These are phyloP conservation scores for Alisma plantagoaquatica DNA, from an alignment of 106 monocot species.

Conservation along the genomic window DNA sequence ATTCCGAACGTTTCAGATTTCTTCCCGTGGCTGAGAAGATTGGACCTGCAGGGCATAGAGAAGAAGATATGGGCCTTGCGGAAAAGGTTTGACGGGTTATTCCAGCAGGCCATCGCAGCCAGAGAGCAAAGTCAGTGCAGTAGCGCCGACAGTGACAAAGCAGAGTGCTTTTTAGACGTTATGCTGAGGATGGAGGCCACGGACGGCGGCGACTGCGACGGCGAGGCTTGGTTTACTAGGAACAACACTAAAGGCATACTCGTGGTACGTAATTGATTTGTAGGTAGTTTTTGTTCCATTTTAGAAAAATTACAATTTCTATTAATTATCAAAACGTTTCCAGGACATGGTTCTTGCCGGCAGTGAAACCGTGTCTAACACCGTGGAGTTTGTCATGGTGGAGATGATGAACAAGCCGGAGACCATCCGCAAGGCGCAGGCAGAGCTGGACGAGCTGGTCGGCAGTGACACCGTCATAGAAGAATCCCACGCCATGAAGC, in stretches of 20 bases:
- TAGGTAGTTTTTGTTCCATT: too few relatives aligned
- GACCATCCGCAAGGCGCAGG: slow-evolving; percentile 6
- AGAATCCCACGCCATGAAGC: too few relatives aligned
- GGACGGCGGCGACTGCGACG: slow-evolving; percentile 2
- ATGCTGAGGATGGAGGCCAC: slow-evolving; percentile 5
- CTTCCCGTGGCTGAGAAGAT: too few relatives aligned
- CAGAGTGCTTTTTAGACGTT: slow-evolving; percentile 5
- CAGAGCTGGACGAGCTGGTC: slow-evolving; percentile 8
- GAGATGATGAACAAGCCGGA: slow-evolving; percentile 11
- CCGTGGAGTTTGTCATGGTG: slow-evolving; percentile 18
- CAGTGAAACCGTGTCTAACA: slow-evolving; percentile 9
- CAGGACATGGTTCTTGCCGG: slow-evolving; percentile 22
- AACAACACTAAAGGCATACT: slow-evolving; percentile 8
- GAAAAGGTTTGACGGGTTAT: slow-evolving; percentile 1
- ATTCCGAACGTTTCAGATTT: slow-evolving; percentile 12
- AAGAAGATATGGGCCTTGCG: neutral
- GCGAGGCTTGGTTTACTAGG: slow-evolving; percentile 8
- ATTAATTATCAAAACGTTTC: too few relatives aligned
- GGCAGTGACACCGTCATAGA: slow-evolving; percentile 1
- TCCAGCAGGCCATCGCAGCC: neutral
- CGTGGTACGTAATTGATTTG: slow-evolving; percentile 10
- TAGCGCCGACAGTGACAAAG: neutral
- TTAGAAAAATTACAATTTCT: too few relatives aligned
- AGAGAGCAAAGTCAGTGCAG: neutral
- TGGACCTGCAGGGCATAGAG: slow-evolving; percentile 16